Percentiles rank a stretch among this genome's conserved stretches.
phyloP scores from a whole-genome alignment of 148 eudicot species.

The Camellia lanceoleosa region DNA sequence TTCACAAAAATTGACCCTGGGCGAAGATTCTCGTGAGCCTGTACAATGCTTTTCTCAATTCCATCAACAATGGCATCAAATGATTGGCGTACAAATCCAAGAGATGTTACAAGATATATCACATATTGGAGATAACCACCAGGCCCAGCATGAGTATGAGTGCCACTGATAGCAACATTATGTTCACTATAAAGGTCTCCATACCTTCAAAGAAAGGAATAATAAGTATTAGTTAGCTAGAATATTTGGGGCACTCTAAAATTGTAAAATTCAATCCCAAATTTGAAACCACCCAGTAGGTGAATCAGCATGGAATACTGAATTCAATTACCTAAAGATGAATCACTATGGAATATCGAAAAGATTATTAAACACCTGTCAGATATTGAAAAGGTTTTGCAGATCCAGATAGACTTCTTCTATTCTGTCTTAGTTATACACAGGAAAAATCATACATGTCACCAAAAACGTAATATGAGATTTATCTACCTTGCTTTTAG shows the following conservation, averaged over 20 bases:
- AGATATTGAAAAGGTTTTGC: background rate
- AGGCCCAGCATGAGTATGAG: conserved; percentile 98
- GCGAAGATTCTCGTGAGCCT: conserved; percentile 83
- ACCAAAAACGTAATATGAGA: background rate
- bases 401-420: background rate
- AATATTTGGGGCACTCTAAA: background rate
- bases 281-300: conserved; percentile 7
- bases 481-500: conserved; percentile 73
- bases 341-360: background rate
- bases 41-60: conserved; percentile 77
- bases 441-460: background rate
- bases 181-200: conserved; percentile 81
- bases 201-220: conserved; percentile 46
- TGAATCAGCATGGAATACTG: background rate
- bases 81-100: conserved; percentile 91
- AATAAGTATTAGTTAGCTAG: background rate
- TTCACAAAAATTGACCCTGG: conserved; percentile 86
- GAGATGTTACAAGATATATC: conserved; percentile 78
- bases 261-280: background rate
- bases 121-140: conserved; percentile 95
- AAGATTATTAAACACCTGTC: background rate
- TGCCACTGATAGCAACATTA: conserved; percentile 97
- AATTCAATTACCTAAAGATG: background rate
- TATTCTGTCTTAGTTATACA: conserved; percentile 2
- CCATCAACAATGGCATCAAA: conserved; percentile 91